Evolutionary conservation across 805 yeast genomes (phyloP).

Genomic region (Starmera dryadoides): DNA sequence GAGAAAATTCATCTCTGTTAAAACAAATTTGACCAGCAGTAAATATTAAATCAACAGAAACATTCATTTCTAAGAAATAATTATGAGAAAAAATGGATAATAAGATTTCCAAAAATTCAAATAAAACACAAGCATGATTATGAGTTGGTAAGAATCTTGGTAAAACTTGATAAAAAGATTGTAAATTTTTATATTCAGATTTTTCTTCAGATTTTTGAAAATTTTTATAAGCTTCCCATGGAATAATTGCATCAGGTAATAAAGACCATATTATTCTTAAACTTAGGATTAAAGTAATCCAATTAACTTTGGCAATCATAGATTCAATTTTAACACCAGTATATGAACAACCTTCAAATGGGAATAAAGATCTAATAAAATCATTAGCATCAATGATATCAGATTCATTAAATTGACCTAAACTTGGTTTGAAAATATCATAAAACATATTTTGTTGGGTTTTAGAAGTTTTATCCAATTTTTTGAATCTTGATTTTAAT

Average conservation of each 20-base stretch:
- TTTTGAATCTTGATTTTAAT: constrained; percentile 19
- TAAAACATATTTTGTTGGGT: constrained; percentile 13
- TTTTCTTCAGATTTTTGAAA: constrained; percentile 19
- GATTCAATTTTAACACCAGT: constrained; percentile 22
- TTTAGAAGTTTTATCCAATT: constrained; percentile 10
- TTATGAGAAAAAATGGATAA: constrained; percentile 24
- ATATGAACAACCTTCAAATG: constrained; percentile 29
- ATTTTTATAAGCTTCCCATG: constrained; percentile 26
- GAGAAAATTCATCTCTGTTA: constrained; percentile 17
- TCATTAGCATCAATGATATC: constrained; percentile 22
- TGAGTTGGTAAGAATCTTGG: constrained; percentile 27
- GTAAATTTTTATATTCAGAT: constrained; percentile 17
- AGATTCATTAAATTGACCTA: constrained; percentile 25
- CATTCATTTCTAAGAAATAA: constrained; percentile 22
- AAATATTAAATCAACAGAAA: constrained; percentile 24
- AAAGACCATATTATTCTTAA: constrained; percentile 27
- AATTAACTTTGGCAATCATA: constrained; percentile 16
- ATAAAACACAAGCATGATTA: constrained; percentile 26
- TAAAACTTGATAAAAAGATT: constrained; percentile 25
- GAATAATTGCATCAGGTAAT: constrained; percentile 26
- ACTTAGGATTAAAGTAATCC: constrained; percentile 21
- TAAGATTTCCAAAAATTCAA: constrained; percentile 29
- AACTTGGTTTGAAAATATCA: constrained; percentile 28
- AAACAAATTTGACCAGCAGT: constrained; percentile 31
- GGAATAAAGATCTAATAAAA: constrained; percentile 24